Base-by-base conservation (phyloP, 768 basidiomycete genomes). In the Erythrobasidium yunnanense region DNA sequence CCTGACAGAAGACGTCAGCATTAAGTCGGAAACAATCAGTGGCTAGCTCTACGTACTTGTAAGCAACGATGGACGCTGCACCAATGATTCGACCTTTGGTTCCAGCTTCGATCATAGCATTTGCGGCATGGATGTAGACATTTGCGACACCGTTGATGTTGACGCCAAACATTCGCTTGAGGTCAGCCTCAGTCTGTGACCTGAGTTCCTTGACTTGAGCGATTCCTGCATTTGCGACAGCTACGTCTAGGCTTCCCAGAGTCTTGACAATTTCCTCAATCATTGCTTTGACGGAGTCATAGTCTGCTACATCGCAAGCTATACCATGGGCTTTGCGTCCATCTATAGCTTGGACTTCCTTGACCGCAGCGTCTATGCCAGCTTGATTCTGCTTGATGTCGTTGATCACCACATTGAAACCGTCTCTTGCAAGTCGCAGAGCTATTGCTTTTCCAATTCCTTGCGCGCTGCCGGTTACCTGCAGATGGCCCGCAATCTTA, bases 391-490 rank as follows among this genome's bases (percentile, higher is more conserved):
- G 27, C 1, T 20, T 15, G 34, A 70, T 53, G 25, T 70, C 68
- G 35, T 69, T 69, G 50, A 69, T 62, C 13, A 65, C 68, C 20
- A 69, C 65, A 33, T 69, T 49, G 45, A 30, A 55, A 18, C 68
- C 68, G 29, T 69, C 68, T 38, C 32, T 18, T 5, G 68, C 68
- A 2, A 69, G 57, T 27, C 68, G 65, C 4, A 69, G 45, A 2
- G 68, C 68, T 15, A 69, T 69, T 27, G 65, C 65, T 49, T 55
- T 49, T 2, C 68, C 68, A 22, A 69, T 69, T 8, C 68, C 68
- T 46, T 60, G 35, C 22, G 65, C 35, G 29, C 56, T 58, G 25
- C 56, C 56, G 11, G 56, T 58, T 8, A 58, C 38, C 56, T 58
- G 22, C 15, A 22, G 11, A 35, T 52, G 25, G 42, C n/a, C n/a